phyloP scores from a whole-genome alignment of 2,329 filamentous ascomycete species.

The Fusarium tanahbumbuense region DNA sequence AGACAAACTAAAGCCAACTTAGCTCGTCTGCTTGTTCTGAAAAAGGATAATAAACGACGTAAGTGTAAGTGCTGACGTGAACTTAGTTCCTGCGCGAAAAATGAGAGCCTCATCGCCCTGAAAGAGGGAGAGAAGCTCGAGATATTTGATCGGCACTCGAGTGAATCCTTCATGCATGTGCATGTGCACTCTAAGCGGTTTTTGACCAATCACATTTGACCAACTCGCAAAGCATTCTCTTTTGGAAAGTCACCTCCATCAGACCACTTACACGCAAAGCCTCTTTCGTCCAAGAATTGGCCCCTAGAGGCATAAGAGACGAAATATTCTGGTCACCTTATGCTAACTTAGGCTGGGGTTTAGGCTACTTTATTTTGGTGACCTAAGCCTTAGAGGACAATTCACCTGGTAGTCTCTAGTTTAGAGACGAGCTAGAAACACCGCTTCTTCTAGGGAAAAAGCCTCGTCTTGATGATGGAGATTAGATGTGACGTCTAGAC shows the following conservation, averaged over 20 bases:
- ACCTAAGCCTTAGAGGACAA: too few species aligned
- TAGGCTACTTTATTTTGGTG: too few species aligned
- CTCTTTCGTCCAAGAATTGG: background rate
- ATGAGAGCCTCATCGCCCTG: background rate
- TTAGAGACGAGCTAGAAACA: background rate
- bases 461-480: background rate
- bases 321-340: too few species aligned
- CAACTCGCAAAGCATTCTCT: constrained; percentile 29
- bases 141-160: constrained; percentile 18
- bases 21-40: background rate
- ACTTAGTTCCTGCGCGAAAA: background rate
- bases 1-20: background rate
- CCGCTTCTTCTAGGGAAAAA: background rate
- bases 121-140: background rate
- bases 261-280: background rate
- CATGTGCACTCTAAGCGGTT: background rate
- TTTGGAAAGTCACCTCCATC: background rate
- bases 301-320: too few species aligned
- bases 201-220: constrained; percentile 11
- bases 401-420: too few species aligned
- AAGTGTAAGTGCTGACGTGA: background rate
- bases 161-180: constrained; percentile 22
- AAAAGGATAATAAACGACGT: background rate
- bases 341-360: too few species aligned
- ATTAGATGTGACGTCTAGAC: background rate